Evolutionary conservation across 805 yeast species (phyloP), one percentile per base, ranked within the genome.

Genomic region (Lachancea meyersii): DNA sequence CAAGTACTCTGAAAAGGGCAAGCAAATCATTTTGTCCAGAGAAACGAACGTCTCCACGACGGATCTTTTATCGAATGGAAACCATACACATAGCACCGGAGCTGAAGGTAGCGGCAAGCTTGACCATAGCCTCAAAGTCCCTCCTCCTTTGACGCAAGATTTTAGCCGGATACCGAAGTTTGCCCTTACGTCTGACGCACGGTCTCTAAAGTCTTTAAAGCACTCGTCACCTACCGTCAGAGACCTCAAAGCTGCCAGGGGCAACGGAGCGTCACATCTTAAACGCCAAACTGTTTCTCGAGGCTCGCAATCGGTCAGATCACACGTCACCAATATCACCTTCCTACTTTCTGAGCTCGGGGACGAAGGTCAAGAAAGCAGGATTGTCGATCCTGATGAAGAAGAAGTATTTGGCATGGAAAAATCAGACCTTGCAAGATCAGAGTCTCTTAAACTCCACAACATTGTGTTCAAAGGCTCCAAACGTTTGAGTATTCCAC

Each of bases 241-340:
- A 26, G 64, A 61, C 40, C 44, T 61, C 41, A 61, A 57, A 34
- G 55, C 51, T 11, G 57, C 52, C 3, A 43, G 53, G 18, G 45
- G 45, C 21, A 43, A 40, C 13, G 22, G 35, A 31, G 24, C 42
- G 20, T 19, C 13, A 16, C 31, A 20, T n/a, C 44, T 31, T 16
- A 34, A 42, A 13, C 46, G 43, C 11, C 23, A 34, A 3, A 26
- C 30, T 20, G 22, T 31, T 10, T 41, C 56, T 2, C 47, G 51
- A 18, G 65, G 64, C 4, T 53, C 67, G 5, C 65, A 61, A 41
- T 62, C 67, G 6, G 62, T 63, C 3, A 62, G 55, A 40, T 63
- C 68, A 2, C 58, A 57, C 40, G 59, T 63, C 3, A 63, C 67
- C 9, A 61, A 63, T 44, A 63, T 63, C 5, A 61, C 68, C 5